Evolutionary conservation across 164 flowering plant genomes (phyloP).

Genomic region (Amborella trichopoda): DNA sequence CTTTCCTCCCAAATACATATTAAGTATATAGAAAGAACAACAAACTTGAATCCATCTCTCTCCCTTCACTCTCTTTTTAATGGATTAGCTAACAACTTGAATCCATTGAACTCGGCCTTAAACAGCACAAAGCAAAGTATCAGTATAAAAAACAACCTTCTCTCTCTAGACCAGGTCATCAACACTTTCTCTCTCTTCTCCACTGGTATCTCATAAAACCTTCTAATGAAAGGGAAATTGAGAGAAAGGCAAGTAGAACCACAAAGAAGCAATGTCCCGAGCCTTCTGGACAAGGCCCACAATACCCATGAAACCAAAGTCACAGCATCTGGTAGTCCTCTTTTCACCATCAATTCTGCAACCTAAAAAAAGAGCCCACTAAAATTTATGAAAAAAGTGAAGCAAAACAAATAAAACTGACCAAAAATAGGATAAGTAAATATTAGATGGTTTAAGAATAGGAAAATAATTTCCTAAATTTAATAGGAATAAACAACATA

Average conservation of each 20-base stretch:
- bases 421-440: not conserved
- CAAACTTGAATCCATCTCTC: too few species aligned
- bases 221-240: slow-evolving; percentile 8
- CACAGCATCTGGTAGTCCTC: not conserved
- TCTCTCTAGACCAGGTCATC: slow-evolving; percentile 6
- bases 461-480: not conserved
- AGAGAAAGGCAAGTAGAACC: slow-evolving; percentile 4
- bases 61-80: too few species aligned
- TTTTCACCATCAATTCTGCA: slow-evolving; percentile 6
- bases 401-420: not conserved
- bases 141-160: not conserved
- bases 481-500: not conserved
- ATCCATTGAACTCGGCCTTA: too few species aligned
- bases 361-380: not conserved
- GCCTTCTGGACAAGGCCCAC: slow-evolving; percentile 5
- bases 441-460: not conserved
- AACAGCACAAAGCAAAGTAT: slow-evolving; percentile 2
- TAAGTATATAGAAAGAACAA: too few species aligned
- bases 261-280: slow-evolving; percentile 8
- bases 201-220: slow-evolving; percentile 5
- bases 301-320: not conserved
- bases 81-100: too few species aligned
- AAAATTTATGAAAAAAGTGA: not conserved
- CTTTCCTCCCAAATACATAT: too few species aligned
- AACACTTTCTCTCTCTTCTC: slow-evolving; percentile 7